phyloP scores from a whole-genome alignment of 257 asterid genomes.

The Lycium barbarum region DNA sequence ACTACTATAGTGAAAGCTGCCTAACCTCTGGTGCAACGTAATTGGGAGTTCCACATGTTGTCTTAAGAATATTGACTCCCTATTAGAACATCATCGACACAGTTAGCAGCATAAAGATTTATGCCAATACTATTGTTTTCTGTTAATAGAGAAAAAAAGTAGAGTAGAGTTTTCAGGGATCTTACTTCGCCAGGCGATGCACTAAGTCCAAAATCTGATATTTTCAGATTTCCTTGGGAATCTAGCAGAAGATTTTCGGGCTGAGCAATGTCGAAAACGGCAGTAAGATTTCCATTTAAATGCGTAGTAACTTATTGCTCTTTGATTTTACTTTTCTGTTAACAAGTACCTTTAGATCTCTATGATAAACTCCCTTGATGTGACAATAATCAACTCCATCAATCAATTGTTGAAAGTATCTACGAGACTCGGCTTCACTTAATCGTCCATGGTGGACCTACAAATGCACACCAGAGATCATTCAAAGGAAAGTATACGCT shows the following conservation, averaged over 20 bases:
- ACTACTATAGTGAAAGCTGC: not conserved
- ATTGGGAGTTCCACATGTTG: constrained; percentile 99
- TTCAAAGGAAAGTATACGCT: constrained; percentile 2
- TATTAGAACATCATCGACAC: constrained; percentile 38
- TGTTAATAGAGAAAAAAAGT: not conserved
- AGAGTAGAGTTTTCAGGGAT: not conserved
- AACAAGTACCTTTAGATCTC: constrained; percentile 86
- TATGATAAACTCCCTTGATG: constrained; percentile 90
- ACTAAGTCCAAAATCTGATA: constrained; percentile 98
- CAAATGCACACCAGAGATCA: constrained; percentile 26
- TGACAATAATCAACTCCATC: constrained; percentile 99
- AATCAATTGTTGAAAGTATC: constrained; percentile 95
- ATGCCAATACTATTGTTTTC: not conserved
- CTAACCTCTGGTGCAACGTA: constrained; percentile 96
- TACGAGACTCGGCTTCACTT: constrained; percentile 92
- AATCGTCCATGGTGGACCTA: constrained; percentile 96
- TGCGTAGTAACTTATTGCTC: constrained; percentile 5
- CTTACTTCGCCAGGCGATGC: constrained; percentile 89
- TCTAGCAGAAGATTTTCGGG: constrained; percentile 96
- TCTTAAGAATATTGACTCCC: constrained; percentile 90
- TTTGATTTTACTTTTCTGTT: constrained; percentile 1
- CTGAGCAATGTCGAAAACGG: constrained; percentile 53
- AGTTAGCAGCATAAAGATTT: constrained; percentile 42
- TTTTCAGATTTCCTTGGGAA: constrained; percentile 92
- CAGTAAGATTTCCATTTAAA: constrained; percentile 35